Percentiles rank a stretch among this genome's conserved stretches.
phyloP scores from a whole-genome alignment of 2,329 filamentous ascomycete species.

The Mycogone perniciosa region DNA sequence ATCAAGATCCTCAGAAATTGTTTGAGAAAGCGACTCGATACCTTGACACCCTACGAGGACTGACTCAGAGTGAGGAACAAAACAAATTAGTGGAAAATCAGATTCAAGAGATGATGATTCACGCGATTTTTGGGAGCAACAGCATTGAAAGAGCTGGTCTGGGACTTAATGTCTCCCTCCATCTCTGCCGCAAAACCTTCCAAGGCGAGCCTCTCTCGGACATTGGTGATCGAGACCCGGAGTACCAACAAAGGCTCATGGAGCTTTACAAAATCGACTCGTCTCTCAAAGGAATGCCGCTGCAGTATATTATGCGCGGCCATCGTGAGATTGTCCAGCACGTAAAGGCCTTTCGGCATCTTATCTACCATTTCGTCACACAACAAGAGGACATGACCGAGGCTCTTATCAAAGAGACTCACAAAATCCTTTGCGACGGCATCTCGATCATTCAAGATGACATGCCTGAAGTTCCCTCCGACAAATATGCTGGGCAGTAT shows the following conservation, averaged over 20 bases:
- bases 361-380: slow-evolving; percentile 12
- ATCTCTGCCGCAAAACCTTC: slow-evolving; percentile 16
- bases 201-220: slow-evolving; percentile 6
- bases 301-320: slow-evolving; percentile 11
- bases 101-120: slow-evolving; percentile 14
- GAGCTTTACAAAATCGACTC: slow-evolving; percentile 6
- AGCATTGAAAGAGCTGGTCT: slow-evolving; percentile 20
- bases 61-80: neutral
- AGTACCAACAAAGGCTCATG: slow-evolving; percentile 1
- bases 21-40: neutral
- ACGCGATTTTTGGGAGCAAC: slow-evolving; percentile 22
- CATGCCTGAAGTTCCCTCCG: neutral
- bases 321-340: slow-evolving; percentile 20
- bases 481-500: slow-evolving; percentile 23
- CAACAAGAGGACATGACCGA: slow-evolving; percentile 12
- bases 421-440: slow-evolving; percentile 14
- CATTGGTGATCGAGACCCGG: slow-evolving; percentile 3
- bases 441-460: slow-evolving; percentile 8
- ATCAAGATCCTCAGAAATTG: neutral
- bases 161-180: slow-evolving; percentile 11
- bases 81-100: slow-evolving; percentile 10
- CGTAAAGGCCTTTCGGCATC: slow-evolving; percentile 16
- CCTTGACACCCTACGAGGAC: neutral
- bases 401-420: slow-evolving; percentile 16
- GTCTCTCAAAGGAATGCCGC: neutral